Conservation (phyloP, 2,329 filamentous ascomycete genomes). For the Dactylellina leptospora region DNA sequence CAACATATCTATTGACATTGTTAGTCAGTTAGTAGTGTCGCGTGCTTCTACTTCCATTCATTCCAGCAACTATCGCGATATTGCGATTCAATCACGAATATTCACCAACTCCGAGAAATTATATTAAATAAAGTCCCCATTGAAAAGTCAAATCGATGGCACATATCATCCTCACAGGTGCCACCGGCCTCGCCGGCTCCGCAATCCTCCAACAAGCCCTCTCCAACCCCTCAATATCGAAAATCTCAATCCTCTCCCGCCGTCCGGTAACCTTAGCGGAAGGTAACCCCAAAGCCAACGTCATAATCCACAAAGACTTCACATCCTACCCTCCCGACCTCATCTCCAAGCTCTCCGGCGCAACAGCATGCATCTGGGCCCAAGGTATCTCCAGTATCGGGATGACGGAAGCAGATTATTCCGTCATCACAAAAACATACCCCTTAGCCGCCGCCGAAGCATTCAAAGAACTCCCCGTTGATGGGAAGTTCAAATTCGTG, state of each 20-base stretch:
- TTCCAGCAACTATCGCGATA: too few species aligned
- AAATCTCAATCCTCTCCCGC: constrained; percentile 74
- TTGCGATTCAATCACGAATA: too few species aligned
- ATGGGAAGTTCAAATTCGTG: constrained; percentile 72
- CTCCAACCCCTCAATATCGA: constrained; percentile 65
- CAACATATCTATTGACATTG: too few species aligned
- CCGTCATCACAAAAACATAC: constrained; percentile 74
- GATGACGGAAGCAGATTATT: constrained; percentile 66
- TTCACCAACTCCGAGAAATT: too few species aligned
- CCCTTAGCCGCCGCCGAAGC: constrained; percentile 71
- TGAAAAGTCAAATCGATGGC: constrained; percentile 61
- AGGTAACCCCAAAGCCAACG: constrained; percentile 69
- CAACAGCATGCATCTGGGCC: constrained; percentile 77
- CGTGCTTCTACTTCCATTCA: too few species aligned
- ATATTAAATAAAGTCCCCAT: neutral
- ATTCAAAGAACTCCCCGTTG: constrained; percentile 64
- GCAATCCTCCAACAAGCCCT: constrained; percentile 71
- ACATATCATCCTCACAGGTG: constrained; percentile 74
- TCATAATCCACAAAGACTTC: constrained; percentile 76
- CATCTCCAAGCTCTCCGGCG: constrained; percentile 70
- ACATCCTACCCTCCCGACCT: constrained; percentile 68
- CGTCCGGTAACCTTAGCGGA: constrained; percentile 72
- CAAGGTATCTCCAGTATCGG: constrained; percentile 59
- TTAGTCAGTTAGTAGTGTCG: too few species aligned
- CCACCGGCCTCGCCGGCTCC: constrained; percentile 72